Conservation (phyloP, 257 asterid genomes). For the Asclepias syriaca region DNA sequence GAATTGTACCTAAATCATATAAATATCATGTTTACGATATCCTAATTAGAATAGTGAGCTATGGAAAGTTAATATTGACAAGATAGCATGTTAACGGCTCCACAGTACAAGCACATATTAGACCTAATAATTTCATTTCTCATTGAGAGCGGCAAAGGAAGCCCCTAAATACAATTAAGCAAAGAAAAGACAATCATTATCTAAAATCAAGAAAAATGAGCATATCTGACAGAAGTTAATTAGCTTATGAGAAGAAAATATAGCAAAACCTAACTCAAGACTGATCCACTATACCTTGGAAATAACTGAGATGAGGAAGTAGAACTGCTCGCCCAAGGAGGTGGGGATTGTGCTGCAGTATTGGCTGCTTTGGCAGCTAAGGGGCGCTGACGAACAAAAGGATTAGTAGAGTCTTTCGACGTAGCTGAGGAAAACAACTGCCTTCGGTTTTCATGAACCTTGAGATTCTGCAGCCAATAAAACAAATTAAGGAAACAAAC, state of each 20-base stretch:
- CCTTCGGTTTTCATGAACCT: constrained; percentile 71
- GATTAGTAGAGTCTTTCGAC: constrained; percentile 66
- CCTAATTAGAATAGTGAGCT: background rate
- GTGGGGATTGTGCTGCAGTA: constrained; percentile 58
- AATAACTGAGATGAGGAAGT: constrained; percentile 50
- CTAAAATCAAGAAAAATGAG: background rate
- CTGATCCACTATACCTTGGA: constrained; percentile 41
- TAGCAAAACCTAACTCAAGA: background rate
- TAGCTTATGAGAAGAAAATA: background rate
- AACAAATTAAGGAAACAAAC: background rate
- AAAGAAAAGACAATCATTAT: background rate
- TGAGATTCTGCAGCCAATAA: constrained; percentile 47
- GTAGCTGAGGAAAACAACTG: constrained; percentile 67
- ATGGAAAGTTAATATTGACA: background rate
- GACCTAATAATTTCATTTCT: background rate
- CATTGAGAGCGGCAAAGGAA: background rate
- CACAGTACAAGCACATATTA: background rate
- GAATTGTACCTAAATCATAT: constrained; percentile 5
- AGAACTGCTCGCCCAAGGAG: constrained; percentile 70
- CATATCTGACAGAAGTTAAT: too few species aligned
- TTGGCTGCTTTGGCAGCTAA: constrained; percentile 62
- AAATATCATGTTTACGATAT: background rate
- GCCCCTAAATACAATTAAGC: background rate
- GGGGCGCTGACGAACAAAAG: constrained; percentile 86
- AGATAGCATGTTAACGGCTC: background rate